These are phyloP conservation scores for Xylariaceae sp. DNA, from an alignment of 2,329 filamentous ascomycete species.

Conservation along the genomic window DNA sequence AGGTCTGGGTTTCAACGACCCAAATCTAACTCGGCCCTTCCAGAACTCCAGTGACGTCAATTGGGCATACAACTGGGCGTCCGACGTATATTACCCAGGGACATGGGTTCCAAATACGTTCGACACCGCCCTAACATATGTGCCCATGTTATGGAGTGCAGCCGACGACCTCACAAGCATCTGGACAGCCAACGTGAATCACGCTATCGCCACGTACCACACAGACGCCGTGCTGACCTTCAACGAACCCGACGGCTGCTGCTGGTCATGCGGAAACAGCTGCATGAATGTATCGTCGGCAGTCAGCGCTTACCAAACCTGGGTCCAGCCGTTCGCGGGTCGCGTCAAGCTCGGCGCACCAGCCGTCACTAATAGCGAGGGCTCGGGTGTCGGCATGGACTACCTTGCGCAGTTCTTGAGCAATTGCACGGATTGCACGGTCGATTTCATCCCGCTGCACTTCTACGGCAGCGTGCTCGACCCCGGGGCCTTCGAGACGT, in stretches of 20 bases:
- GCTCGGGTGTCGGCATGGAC: background rate
- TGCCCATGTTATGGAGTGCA: slow-evolving; percentile 3
- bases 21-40: background rate
- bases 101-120: background rate
- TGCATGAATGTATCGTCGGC: slow-evolving; percentile 1
- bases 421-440: background rate
- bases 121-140: background rate
- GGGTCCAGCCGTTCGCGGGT: slow-evolving; percentile 1
- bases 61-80: slow-evolving; percentile 5
- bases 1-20: slow-evolving; percentile 1
- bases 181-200: background rate
- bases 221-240: slow-evolving; percentile 1
- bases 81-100: background rate
- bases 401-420: background rate
- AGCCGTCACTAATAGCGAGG: background rate
- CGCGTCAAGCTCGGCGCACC: background rate
- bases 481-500: background rate
- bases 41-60: background rate
- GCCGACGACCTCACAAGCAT: background rate
- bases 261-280: background rate
- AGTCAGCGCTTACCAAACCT: background rate
- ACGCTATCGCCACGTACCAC: background rate
- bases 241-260: slow-evolving; percentile 4
- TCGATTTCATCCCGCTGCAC: slow-evolving; percentile 4
- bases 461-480: slow-evolving; percentile 3